These are phyloP conservation scores for Xylaria multiplex DNA, from an alignment of 2,329 filamentous ascomycete genomes.

Conservation along the genomic window DNA sequence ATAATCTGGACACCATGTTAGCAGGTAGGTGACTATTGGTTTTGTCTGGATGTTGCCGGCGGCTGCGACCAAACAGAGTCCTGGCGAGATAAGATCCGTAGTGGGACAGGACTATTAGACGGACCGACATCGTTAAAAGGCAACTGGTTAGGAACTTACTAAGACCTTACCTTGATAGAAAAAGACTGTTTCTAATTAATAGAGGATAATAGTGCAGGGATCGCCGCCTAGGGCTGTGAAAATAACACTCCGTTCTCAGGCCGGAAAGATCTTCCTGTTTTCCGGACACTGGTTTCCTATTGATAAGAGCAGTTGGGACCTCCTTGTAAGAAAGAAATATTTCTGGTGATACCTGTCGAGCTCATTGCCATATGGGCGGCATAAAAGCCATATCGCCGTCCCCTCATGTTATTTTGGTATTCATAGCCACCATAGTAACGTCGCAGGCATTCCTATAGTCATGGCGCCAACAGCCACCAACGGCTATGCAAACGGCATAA, in stretches of 20 bases:
- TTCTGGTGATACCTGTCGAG: conserved; percentile 1
- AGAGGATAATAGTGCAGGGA: conserved; percentile 35
- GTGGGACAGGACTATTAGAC: conserved; percentile 16
- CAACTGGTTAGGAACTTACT: conserved; percentile 3
- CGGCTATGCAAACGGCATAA: conserved; percentile 43
- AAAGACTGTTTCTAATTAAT: conserved; percentile 43
- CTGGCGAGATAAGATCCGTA: neutral
- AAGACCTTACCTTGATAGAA: conserved; percentile 17
- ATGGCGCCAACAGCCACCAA: conserved; percentile 48
- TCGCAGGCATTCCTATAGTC: conserved; percentile 40
- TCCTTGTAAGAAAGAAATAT: neutral
- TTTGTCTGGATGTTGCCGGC: neutral
- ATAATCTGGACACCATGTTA: neutral
- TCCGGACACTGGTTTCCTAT: conserved; percentile 41
- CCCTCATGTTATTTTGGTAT: conserved; percentile 36
- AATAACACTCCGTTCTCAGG: conserved; percentile 45
- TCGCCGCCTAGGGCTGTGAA: conserved; percentile 42
- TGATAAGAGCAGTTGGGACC: conserved; percentile 14
- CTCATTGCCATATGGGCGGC: conserved; percentile 23
- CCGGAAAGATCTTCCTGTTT: conserved; percentile 48
- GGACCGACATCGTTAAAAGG: conserved; percentile 20
- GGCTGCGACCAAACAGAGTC: conserved; percentile 8
- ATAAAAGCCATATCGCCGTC: conserved; percentile 43
- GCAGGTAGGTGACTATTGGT: conserved; percentile 17
- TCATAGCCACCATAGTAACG: conserved; percentile 37